Base-by-base conservation (phyloP, 1,284 basidiomycete species). In the Ceraceosorus guamensis region DNA sequence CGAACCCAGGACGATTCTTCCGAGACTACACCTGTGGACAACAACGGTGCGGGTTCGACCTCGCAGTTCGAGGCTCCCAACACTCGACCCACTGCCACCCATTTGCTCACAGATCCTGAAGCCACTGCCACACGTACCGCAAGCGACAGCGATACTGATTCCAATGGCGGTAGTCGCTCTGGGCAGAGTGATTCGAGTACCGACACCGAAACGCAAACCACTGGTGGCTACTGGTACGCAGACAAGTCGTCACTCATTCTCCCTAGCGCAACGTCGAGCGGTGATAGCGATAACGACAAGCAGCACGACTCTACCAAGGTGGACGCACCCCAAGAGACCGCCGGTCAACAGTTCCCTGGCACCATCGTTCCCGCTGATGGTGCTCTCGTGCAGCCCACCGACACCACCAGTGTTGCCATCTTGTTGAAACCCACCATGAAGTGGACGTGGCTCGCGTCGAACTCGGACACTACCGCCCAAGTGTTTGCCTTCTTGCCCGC, bases 401-500 rank as follows among this genome's bases (percentile, higher is more conserved):
- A 57, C 44, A 68, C 65, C 13, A 66, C 62, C 2, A 34, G 61
- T 43, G 59, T 73, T 32, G 61, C 60, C 18, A 60, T 75, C 24
- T 47, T 73, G 37, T 71, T 72, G 63, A 66, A 71, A 50, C 41
- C 55, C 11, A 53, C 62, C 37, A 59, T 75, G 57, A 53, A 61
- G 16, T 75, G 73, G 73, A 53, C 51, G n/a, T 70, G 65, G 63
- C 55, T 75, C 32, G 65, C 64, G 14, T 53, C 50, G 31, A 69
- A 71, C 54, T 61, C 71, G 14, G 70, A 63, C 31, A 61, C 73
- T 7, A 69, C 70, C 13, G 70, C 71, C 5, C 73, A 75, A 56
- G 63, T 75, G 55, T 72, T 75, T 59, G 70, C 65, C 10, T 73
- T 69, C 39, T 68, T 75, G 67, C 73, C 73, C 5, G 52, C 45